These are phyloP conservation scores for Wickerhamomyces sp. DNA, from an alignment of 1,139 yeast species.

Conservation along the genomic window DNA sequence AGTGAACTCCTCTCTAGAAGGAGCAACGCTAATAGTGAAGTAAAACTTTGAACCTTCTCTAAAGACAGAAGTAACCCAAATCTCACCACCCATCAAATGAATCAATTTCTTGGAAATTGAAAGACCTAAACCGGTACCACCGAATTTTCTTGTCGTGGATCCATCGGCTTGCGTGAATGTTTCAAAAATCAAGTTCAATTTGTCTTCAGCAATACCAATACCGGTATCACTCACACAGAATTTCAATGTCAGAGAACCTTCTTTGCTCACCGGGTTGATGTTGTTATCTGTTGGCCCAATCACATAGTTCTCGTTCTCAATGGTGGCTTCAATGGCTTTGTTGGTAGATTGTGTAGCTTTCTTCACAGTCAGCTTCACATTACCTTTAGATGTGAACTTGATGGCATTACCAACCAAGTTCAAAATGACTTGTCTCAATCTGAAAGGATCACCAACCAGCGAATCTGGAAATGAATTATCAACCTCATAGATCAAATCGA, in stretches of 20 bases:
- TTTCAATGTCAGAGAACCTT: slow-evolving; percentile 56
- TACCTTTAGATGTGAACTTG: slow-evolving; percentile 79
- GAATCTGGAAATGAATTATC: slow-evolving; percentile 86
- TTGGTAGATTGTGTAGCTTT: slow-evolving; percentile 33
- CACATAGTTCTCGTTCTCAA: slow-evolving; percentile 16
- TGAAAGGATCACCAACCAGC: slow-evolving; percentile 81
- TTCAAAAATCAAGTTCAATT: slow-evolving; percentile 77
- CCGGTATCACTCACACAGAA: slow-evolving; percentile 90
- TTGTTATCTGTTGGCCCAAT: slow-evolving; percentile 19
- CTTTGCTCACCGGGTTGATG: slow-evolving; percentile 12
- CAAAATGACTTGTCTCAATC: slow-evolving; percentile 79
- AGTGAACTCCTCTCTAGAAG: slow-evolving; percentile 63
- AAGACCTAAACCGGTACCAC: slow-evolving; percentile 86
- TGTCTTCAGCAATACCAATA: slow-evolving; percentile 81
- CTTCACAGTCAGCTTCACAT: slow-evolving; percentile 63
- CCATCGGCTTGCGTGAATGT: slow-evolving; percentile 94
- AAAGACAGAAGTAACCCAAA: slow-evolving; percentile 79
- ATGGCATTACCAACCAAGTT: slow-evolving; percentile 88
- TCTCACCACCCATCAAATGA: slow-evolving; percentile 87
- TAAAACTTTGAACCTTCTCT: slow-evolving; percentile 81
- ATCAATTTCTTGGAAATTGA: slow-evolving; percentile 83
- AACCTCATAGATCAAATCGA: slow-evolving; percentile 75
- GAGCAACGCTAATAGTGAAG: slow-evolving; percentile 74
- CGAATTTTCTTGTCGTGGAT: slow-evolving; percentile 84
- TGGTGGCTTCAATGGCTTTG: slow-evolving; percentile 17